Conservation (phyloP, 495 filamentous ascomycete genomes). For the Achaetomiella virescens region DNA sequence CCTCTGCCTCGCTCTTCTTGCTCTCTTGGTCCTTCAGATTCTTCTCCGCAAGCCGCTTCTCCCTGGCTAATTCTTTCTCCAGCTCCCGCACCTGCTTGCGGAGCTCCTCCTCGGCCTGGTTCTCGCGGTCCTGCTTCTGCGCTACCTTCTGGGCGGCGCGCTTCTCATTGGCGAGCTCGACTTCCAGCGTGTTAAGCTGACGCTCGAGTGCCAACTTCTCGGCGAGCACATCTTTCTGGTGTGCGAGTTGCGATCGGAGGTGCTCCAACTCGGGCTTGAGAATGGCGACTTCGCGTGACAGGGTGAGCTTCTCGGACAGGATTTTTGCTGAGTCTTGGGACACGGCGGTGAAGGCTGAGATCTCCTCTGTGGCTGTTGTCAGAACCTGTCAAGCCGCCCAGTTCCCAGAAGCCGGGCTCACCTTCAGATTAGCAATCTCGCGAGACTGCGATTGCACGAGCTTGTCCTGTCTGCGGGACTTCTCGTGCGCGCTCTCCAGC, state of each 20-base stretch:
- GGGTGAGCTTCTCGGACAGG: slow-evolving; percentile 66
- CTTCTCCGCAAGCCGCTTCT: slow-evolving; percentile 36
- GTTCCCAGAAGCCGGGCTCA: slow-evolving; percentile 25
- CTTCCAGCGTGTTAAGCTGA: slow-evolving; percentile 65
- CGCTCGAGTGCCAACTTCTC: slow-evolving; percentile 73
- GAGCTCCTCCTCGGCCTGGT: slow-evolving; percentile 39
- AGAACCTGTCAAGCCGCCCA: neutral
- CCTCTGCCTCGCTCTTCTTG: slow-evolving; percentile 30
- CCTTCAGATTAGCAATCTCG: slow-evolving; percentile 64
- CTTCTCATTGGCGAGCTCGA: slow-evolving; percentile 75
- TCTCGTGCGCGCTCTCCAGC: slow-evolving; percentile 50
- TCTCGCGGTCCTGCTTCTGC: slow-evolving; percentile 43
- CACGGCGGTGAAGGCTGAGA: slow-evolving; percentile 54
- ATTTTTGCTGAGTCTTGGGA: slow-evolving; percentile 62
- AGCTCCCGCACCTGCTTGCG: slow-evolving; percentile 41
- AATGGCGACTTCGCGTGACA: slow-evolving; percentile 63
- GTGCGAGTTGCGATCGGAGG: slow-evolving; percentile 60
- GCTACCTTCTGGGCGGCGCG: slow-evolving; percentile 55
- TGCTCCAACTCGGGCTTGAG: slow-evolving; percentile 75
- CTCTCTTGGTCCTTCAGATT: slow-evolving; percentile 24
- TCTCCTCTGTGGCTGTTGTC: slow-evolving; percentile 51
- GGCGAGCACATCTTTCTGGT: slow-evolving; percentile 57
- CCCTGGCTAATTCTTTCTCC: slow-evolving; percentile 48
- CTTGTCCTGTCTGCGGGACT: slow-evolving; percentile 50
- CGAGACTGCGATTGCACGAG: slow-evolving; percentile 51